Percentiles rank a stretch among this genome's conserved stretches.
phyloP scores from a whole-genome alignment of 1,284 basidiomycete genomes.

The Austropuccinia psidii region DNA sequence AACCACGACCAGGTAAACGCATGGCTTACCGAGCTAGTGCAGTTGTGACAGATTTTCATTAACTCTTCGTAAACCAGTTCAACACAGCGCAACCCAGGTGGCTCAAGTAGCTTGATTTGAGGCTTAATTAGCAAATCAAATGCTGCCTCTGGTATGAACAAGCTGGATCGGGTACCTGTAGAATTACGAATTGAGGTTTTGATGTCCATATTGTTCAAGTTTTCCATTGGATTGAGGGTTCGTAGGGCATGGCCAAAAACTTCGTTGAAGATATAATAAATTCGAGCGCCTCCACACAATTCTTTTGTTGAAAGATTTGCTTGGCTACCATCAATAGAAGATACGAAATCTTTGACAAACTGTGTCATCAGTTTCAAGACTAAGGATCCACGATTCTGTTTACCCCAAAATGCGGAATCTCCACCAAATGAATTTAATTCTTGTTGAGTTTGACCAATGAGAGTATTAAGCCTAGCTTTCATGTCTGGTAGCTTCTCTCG shows the following conservation, averaged over 20 bases:
- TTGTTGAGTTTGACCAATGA: constrained; percentile 99
- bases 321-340: constrained; percentile 96
- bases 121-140: constrained; percentile 98
- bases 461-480: constrained; percentile 95
- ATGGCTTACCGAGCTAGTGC: constrained; percentile 67
- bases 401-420: constrained; percentile 84
- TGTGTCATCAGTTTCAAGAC: constrained; percentile 95
- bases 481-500: constrained; percentile 98
- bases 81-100: constrained; percentile 87
- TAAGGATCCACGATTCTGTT: constrained; percentile 64
- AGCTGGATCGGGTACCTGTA: constrained; percentile 86
- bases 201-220: constrained; percentile 89
- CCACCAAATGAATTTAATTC: constrained; percentile 86
- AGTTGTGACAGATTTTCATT: constrained; percentile 99
- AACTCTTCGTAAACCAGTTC: constrained; percentile 98
- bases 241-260: constrained; percentile 88
- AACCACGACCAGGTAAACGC: not conserved
- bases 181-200: constrained; percentile 97
- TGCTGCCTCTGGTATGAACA: constrained; percentile 95
- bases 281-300: constrained; percentile 90
- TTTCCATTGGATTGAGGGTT: constrained; percentile 81
- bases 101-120: constrained; percentile 92
- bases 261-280: constrained; percentile 99
- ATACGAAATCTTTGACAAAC: constrained; percentile 93
- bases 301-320: constrained; percentile 97